These are phyloP conservation scores for Colletotrichum sublineola DNA, from an alignment of 2,329 filamentous ascomycete species.

Conservation along the genomic window DNA sequence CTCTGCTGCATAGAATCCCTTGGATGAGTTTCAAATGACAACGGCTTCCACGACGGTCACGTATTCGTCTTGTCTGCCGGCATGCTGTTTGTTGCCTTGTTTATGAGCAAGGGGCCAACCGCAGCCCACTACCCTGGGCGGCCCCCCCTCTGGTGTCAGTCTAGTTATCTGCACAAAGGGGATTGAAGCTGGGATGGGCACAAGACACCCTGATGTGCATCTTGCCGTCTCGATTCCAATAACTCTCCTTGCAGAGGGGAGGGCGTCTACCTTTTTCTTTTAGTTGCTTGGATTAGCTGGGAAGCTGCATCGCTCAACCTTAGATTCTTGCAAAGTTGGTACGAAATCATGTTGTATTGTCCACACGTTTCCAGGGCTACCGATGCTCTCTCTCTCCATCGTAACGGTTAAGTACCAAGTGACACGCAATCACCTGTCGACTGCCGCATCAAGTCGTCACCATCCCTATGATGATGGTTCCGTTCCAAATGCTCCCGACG, in stretches of 20 bases:
- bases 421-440: neutral
- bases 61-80: slow-evolving; percentile 22
- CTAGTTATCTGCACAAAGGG: neutral
- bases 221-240: neutral
- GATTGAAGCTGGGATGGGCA: neutral
- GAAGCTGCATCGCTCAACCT: neutral
- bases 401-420: too few relatives aligned
- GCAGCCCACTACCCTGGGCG: slow-evolving; percentile 9
- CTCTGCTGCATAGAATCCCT: neutral
- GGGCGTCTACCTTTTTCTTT: neutral
- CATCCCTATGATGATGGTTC: neutral
- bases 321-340: neutral
- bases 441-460: neutral
- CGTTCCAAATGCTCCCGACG: neutral
- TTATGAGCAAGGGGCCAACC: neutral
- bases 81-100: neutral
- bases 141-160: neutral
- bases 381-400: neutral
- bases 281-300: neutral
- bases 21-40: slow-evolving; percentile 19
- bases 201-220: neutral
- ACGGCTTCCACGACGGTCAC: slow-evolving; percentile 29
- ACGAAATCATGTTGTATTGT: neutral
- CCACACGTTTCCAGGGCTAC: neutral
- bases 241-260: neutral